Base-by-base conservation (phyloP, 1,284 basidiomycete species). In the Ustilago nuda region DNA sequence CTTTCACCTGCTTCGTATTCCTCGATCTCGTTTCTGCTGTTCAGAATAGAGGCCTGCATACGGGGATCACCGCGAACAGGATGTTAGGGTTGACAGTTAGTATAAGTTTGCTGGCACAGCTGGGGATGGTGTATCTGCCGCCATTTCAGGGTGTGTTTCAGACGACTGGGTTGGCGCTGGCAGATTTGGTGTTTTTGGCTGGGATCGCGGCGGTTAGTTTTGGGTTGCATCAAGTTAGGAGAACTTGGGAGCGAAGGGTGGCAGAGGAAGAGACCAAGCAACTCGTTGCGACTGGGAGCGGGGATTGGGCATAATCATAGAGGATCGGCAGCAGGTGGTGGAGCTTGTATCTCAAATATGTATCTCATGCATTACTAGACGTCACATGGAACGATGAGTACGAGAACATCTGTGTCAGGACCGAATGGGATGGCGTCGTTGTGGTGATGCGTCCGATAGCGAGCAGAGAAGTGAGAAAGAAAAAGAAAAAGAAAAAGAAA, bases 1-100 rank as follows among this genome's bases (percentile, higher is more conserved):
- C 95, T 4, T 99, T 99, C 86, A 94, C 94, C 17, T 92, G 91
- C 84, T 98, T 98, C 87, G 96, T 99, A 65, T 93, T 98, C 88
- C 91, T 99, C 67, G 96, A 98, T 87, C 90, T 99, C 45, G 93
- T 94, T 1, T 96, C 94, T 27, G 96, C 96, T 0, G 87, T 98
- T 19, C 96, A 98, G 86, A 97, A 94, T 86, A 92, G 96, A 52
- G 94, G 95, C 8, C 68, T 83, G 46, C 54, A 68, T 39, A 82
- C 80, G 15, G 66, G 66, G 7, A 39, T 82, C 4, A 61, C 46
- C 37, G 77, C 71, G 80, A 99, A 99, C 88, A 89, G 89, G 79
- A 96, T 98, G 93, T 89, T 98, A 64, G 87, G 95, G 66, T 88
- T 91, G 66, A 97, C 96, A 0, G 92, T 97, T 51, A 92, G 91